Conservation (phyloP, 306 rosid species). For the Erythrophleum fordii region DNA sequence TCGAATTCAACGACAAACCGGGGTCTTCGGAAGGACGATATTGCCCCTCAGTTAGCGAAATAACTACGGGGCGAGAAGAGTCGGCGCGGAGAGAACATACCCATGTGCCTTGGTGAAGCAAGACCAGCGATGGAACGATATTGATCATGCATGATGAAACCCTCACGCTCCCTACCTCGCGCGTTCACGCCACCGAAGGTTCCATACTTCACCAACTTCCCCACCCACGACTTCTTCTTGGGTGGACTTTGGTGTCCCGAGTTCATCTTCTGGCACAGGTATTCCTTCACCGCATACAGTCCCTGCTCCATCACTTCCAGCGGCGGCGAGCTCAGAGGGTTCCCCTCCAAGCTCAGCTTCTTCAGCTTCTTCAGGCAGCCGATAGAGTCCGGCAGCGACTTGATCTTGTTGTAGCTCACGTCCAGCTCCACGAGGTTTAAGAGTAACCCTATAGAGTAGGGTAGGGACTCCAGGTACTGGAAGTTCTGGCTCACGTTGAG, state of each 20-base stretch:
- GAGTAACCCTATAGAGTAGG: constrained; percentile 85
- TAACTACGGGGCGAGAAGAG: constrained; percentile 73
- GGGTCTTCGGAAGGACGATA: not conserved
- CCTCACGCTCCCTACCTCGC: constrained; percentile 16
- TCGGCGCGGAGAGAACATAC: constrained; percentile 77
- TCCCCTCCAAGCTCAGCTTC: constrained; percentile 76
- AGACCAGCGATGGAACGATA: constrained; percentile 71
- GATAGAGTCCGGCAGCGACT: constrained; percentile 68
- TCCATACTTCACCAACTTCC: constrained; percentile 61
- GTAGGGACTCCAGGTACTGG: constrained; percentile 68
- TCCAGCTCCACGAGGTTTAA: constrained; percentile 78
- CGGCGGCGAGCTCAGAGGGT: constrained; percentile 79
- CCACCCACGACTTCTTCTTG: constrained; percentile 75
- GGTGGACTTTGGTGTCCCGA: constrained; percentile 24
- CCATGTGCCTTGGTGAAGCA: constrained; percentile 73
- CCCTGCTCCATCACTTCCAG: constrained; percentile 71
- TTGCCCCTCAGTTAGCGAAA: constrained; percentile 39
- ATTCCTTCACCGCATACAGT: constrained; percentile 64
- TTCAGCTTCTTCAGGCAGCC: constrained; percentile 77
- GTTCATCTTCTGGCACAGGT: constrained; percentile 67
- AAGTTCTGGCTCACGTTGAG: constrained; percentile 94
- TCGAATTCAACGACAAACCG: not conserved
- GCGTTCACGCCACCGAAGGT: constrained; percentile 54
- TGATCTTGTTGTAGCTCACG: constrained; percentile 78
- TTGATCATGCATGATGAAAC: constrained; percentile 47